A percentile compares a stretch with the other conserved stretches of the same genome.
Conservation (phyloP, 2,329 filamentous ascomycete genomes). For the Lachnellula subtilissima region DNA sequence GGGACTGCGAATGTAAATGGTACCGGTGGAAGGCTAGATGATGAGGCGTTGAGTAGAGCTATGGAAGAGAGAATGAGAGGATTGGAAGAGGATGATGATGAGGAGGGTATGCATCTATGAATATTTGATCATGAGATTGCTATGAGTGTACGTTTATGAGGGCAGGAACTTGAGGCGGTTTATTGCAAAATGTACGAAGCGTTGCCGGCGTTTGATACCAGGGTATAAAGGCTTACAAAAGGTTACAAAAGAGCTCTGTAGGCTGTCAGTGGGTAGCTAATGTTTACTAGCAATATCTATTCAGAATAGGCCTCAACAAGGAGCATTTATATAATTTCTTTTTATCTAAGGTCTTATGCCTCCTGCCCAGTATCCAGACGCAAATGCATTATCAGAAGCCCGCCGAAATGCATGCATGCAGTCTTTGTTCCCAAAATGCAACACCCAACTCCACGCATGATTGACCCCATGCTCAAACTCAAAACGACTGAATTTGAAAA, state of each 20-base stretch:
- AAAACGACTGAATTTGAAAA: neutral
- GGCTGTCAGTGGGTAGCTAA: neutral
- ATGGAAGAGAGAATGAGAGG: slow-evolving; percentile 51
- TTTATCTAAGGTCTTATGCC: neutral
- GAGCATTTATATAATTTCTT: neutral
- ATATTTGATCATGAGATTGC: neutral
- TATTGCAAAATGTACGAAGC: neutral
- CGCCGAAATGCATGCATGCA: slow-evolving; percentile 3
- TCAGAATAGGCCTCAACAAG: neutral
- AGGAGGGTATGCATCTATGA: slow-evolving; percentile 60
- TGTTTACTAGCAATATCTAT: neutral
- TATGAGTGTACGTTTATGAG: neutral
- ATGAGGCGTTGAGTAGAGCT: slow-evolving; percentile 53
- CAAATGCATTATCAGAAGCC: slow-evolving; percentile 2
- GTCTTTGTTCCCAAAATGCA: neutral
- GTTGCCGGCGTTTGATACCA: slow-evolving; percentile 25
- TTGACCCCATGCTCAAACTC: neutral
- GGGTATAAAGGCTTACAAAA: slow-evolving; percentile 1
- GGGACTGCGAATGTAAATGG: slow-evolving; percentile 9
- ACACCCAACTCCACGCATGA: slow-evolving; percentile 2
- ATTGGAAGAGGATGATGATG: slow-evolving; percentile 40
- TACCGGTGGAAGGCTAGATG: slow-evolving; percentile 46
- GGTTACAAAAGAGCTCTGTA: too few species aligned
- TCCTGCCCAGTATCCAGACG: neutral
- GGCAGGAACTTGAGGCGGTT: neutral